phyloP scores from a whole-genome alignment of 1,284 basidiomycete genomes.

The Peniophora sp. region DNA sequence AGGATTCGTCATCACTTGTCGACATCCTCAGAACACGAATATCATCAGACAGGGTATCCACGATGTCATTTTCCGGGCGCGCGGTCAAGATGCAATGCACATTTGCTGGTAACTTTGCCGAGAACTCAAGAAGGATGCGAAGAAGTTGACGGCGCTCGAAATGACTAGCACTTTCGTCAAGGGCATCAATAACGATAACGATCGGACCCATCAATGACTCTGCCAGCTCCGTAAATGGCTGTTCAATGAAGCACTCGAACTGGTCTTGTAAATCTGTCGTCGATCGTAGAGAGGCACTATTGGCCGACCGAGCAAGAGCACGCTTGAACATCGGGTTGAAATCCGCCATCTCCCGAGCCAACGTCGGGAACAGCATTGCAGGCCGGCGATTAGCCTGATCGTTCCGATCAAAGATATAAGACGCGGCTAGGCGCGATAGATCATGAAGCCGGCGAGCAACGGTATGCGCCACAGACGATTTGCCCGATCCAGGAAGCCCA shows the following conservation, averaged over 20 bases:
- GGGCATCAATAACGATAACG: neutral
- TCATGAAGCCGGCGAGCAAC: neutral
- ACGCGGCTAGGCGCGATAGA: constrained; percentile 1
- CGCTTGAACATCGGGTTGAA: constrained; percentile 2
- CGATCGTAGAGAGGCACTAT: neutral
- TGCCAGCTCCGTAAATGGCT: neutral
- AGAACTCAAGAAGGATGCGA: neutral
- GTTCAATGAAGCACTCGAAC: neutral
- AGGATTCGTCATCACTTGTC: neutral
- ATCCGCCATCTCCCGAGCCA: constrained; percentile 7
- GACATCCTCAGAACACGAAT: neutral
- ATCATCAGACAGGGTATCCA: neutral
- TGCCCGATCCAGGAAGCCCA: neutral
- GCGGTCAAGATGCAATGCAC: neutral
- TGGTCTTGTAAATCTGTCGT: neutral
- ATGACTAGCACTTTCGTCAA: neutral
- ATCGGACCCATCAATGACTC: neutral
- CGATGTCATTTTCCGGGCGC: neutral
- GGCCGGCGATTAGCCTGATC: neutral
- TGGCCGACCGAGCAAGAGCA: too few species aligned
- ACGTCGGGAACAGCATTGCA: constrained; percentile 4
- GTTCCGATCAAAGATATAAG: constrained; percentile 5
- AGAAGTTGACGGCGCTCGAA: neutral
- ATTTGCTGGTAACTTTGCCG: neutral
- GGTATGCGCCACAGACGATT: neutral